These are phyloP conservation scores for Gynochthodes officinalis DNA, from an alignment of 257 asterid species.

Conservation along the genomic window DNA sequence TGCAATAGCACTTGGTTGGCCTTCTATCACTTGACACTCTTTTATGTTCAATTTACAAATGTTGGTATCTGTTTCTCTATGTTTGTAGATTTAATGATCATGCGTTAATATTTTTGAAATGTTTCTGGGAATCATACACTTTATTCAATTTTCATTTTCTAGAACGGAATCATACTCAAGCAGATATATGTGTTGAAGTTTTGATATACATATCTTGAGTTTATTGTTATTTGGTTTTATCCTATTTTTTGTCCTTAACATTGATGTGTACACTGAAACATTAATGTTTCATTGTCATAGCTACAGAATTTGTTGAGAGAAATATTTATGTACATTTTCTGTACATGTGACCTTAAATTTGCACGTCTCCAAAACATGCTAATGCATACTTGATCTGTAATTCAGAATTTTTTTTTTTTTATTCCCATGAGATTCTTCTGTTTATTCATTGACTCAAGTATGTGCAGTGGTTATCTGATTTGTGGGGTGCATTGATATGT, in stretches of 20 bases:
- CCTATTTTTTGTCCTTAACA: not conserved
- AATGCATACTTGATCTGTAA: not conserved
- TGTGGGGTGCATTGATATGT: not conserved
- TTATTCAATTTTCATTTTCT: not conserved
- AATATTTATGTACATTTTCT: not conserved
- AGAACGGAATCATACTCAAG: not conserved
- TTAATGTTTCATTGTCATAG: not conserved
- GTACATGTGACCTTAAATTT: not conserved
- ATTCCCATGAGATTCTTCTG: not conserved
- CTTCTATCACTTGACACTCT: slow-evolving; percentile 10
- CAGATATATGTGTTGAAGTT: not conserved
- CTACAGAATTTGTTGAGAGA: not conserved
- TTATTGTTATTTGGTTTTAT: not conserved
- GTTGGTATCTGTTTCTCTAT: not conserved
- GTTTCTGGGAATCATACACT: not conserved
- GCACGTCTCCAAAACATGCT: not conserved
- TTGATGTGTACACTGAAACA: not conserved
- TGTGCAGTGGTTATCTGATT: not conserved
- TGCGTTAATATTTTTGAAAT: not conserved
- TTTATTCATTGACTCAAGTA: not conserved
- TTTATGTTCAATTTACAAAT: not conserved
- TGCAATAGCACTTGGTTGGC: slow-evolving; percentile 76
- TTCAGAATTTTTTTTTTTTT: not conserved
- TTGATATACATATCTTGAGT: not conserved
- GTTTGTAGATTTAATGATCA: not conserved